These are phyloP conservation scores for Alnus rubra DNA, from an alignment of 306 rosid species.

Conservation along the genomic window DNA sequence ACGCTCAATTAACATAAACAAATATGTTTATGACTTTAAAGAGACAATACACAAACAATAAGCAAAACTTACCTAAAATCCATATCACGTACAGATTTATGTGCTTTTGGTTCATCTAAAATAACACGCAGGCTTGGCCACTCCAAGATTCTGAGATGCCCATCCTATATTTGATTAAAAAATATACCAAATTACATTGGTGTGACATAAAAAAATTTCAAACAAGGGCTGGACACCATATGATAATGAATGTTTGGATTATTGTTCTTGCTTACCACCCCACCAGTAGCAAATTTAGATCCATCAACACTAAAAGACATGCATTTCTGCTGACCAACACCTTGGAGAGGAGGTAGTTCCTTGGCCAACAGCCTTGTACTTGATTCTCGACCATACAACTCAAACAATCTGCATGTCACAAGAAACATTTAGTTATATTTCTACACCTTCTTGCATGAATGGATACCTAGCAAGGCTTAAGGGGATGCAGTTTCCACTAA, in stretches of 20 bases:
- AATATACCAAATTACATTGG: conserved; percentile 29
- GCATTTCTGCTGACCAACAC: conserved; percentile 69
- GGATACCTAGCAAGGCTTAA: neutral
- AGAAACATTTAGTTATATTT: conserved; percentile 19
- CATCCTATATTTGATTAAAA: conserved; percentile 56
- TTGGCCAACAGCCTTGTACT: conserved; percentile 61
- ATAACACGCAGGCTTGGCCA: conserved; percentile 74
- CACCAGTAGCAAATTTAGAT: conserved; percentile 87
- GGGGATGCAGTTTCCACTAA: neutral
- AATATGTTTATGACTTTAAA: neutral
- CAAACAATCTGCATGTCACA: conserved; percentile 59
- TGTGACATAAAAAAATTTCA: neutral
- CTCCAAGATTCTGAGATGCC: conserved; percentile 80
- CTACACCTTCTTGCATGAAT: neutral
- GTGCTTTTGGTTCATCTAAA: conserved; percentile 87
- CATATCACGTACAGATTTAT: conserved; percentile 77
- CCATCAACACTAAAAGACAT: conserved; percentile 87
- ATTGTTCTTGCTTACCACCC: conserved; percentile 53
- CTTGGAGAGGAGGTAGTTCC: conserved; percentile 54
- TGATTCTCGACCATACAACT: conserved; percentile 57
- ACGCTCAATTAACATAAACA: neutral
- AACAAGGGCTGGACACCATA: conserved; percentile 4
- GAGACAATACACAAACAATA: neutral
- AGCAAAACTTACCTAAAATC: conserved; percentile 69
- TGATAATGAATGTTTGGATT: conserved; percentile 15